phyloP scores from a whole-genome alignment of 208 protist genomes.

The Trypanosomatidae sp. region DNA sequence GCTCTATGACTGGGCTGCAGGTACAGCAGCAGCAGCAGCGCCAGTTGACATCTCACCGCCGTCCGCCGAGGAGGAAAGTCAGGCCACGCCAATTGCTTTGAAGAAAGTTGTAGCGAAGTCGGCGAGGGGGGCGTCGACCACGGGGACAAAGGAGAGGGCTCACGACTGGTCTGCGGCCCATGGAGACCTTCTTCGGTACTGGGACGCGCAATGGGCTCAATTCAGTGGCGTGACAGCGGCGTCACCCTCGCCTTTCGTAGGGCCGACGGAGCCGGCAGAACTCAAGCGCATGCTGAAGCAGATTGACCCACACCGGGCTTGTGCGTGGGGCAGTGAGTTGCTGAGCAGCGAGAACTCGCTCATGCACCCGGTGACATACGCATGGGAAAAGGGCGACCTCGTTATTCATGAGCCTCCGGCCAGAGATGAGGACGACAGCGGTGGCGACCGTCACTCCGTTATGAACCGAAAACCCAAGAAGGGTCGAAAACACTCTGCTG shows the following conservation, averaged over 20 bases:
- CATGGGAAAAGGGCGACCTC: neutral
- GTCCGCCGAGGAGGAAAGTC: neutral
- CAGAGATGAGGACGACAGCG: neutral
- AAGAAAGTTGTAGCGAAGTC: neutral
- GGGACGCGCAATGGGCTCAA: constrained; percentile 20
- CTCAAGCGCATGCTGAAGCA: constrained; percentile 16
- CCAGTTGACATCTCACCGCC: neutral
- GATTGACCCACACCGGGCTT: constrained; percentile 20
- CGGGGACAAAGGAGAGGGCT: neutral
- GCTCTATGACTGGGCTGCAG: constrained; percentile 14
- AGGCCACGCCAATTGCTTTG: too few species aligned
- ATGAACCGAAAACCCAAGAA: neutral
- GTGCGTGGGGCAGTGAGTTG: constrained; percentile 27
- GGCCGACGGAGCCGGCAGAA: constrained; percentile 10
- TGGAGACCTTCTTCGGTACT: constrained; percentile 10
- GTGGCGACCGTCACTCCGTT: too few species aligned
- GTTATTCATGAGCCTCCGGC: neutral
- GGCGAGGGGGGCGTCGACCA: neutral
- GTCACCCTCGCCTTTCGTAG: neutral
- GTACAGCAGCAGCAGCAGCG: neutral
- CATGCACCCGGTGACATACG: constrained; percentile 20
- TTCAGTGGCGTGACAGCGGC: neutral
- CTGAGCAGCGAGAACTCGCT: constrained; percentile 19
- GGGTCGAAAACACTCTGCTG: neutral
- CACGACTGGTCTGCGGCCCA: constrained; percentile 12